These are phyloP conservation scores for Candida stauntonica DNA, from an alignment of 805 yeast genomes.

Conservation along the genomic window DNA sequence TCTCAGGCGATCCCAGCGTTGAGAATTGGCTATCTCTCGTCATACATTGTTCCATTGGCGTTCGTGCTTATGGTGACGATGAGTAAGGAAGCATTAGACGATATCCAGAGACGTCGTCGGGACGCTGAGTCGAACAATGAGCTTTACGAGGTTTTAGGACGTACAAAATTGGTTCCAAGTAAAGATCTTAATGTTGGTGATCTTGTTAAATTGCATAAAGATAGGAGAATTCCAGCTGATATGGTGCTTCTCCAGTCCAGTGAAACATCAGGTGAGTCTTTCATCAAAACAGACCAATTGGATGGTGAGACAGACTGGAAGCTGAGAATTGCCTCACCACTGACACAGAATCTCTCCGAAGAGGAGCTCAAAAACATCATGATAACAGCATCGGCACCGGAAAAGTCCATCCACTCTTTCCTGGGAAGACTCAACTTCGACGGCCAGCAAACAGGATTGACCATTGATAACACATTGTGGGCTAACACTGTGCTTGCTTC, in stretches of 20 bases:
- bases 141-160: conserved; percentile 63
- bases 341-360: conserved; percentile 61
- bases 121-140: conserved; percentile 89
- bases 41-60: conserved; percentile 90
- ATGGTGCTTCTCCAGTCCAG: conserved; percentile 79
- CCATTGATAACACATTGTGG: conserved; percentile 94
- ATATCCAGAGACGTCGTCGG: conserved; percentile 81
- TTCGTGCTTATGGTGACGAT: conserved; percentile 91
- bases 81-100: conserved; percentile 95
- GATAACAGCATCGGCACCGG: conserved; percentile 75
- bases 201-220: conserved; percentile 71
- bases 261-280: conserved; percentile 79
- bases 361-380: conserved; percentile 48
- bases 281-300: conserved; percentile 93
- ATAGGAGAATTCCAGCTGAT: conserved; percentile 91
- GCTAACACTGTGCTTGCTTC: conserved; percentile 97
- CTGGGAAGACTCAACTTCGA: conserved; percentile 66
- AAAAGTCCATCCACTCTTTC: conserved; percentile 77
- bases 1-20: conserved; percentile 88
- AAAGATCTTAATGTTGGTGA: conserved; percentile 82
- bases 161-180: conserved; percentile 41
- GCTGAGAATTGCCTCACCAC: conserved; percentile 68
- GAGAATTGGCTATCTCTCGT: conserved; percentile 88
- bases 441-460: conserved; percentile 56
- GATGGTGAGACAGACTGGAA: conserved; percentile 99